Evolutionary conservation across 2,329 filamentous ascomycete genomes (phyloP).

Genomic region (Pestalotiopsis sp.): DNA sequence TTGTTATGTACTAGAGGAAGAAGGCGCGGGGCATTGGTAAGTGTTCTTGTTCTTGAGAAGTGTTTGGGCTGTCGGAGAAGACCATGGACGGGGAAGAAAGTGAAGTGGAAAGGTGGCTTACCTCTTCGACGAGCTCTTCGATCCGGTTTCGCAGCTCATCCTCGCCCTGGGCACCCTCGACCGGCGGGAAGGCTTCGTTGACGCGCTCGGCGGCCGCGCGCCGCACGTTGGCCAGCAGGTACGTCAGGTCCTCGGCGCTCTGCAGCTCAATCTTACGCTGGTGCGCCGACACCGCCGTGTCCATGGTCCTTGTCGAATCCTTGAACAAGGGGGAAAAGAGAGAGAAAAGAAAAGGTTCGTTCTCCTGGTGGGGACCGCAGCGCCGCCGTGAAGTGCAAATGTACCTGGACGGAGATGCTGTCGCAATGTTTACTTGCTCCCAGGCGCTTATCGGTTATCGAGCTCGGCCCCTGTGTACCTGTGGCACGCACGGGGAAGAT

Average conservation of each 20-base stretch:
- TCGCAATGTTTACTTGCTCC: conserved; percentile 3
- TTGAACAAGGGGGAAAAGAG: background rate
- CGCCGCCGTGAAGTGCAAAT: background rate
- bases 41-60: background rate
- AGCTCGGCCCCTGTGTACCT: background rate
- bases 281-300: conserved; percentile 25
- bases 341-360: background rate
- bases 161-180: conserved; percentile 50
- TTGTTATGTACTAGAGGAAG: conserved; percentile 57
- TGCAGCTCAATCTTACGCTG: conserved; percentile 82
- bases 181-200: conserved; percentile 67
- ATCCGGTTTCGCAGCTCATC: conserved; percentile 63
- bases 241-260: conserved; percentile 71
- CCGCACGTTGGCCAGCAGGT: conserved; percentile 71
- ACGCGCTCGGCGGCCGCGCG: conserved; percentile 69
- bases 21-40: background rate
- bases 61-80: background rate
- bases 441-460: background rate
- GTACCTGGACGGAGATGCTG: background rate
- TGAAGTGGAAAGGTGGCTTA: conserved; percentile 30
- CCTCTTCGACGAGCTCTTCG: conserved; percentile 61
- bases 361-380: background rate
- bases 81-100: background rate
- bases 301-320: conserved; percentile 16
- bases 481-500: background rate